Evolutionary conservation across 768 basidiomycete genomes (phyloP), one percentile per base, ranked within the genome.

Genomic region (Inosperma sp.): DNA sequence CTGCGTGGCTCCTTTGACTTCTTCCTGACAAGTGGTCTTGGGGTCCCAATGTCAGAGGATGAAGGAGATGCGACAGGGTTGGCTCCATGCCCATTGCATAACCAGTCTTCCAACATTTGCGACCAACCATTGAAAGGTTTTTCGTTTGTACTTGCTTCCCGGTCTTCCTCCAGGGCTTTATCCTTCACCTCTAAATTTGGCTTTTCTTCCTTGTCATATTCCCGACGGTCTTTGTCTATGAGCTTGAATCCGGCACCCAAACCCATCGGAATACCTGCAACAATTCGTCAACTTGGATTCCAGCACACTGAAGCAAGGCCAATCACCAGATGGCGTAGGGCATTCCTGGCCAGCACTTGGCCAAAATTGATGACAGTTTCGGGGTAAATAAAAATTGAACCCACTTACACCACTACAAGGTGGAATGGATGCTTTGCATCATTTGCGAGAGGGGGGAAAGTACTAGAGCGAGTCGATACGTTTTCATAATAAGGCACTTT

Each of bases 191-290:
- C 48, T 29, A 12, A 48, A 17, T 40, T 30, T 14, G n/a, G 57
- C 57, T 27, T 48, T 10, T 48, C 46, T n/a, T 48, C 46, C 7
- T 65, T 63, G 10, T 67, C 69, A 49, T 62, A 71, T 67, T 48
- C 58, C 56, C 31, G 60, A 52, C 29, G 55, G 21, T 70, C 80
- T 52, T 76, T 70, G 51, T 79, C 77, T 51, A 78, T 73, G n/a
- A 83, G 71, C 61, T 83, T 88, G 66, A 89, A 82, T 36, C 86
- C 84, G 17, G 88, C 88, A 31, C 83, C 84, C 7, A 90, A 68
- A 10, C 84, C 88, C 79, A 84, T 82, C 5, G 88, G 88, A 37
- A 89, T 82, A 17, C 87, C 86, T 86, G 49, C 21, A 9, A 35
- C 17, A 25, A 27, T 27, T 23, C 16, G 29, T 52, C 19, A 19